Evolutionary conservation across 2,329 filamentous ascomycete genomes (phyloP), one percentile per base, ranked within the genome.

Genomic region (Ophiostoma tasmaniense): DNA sequence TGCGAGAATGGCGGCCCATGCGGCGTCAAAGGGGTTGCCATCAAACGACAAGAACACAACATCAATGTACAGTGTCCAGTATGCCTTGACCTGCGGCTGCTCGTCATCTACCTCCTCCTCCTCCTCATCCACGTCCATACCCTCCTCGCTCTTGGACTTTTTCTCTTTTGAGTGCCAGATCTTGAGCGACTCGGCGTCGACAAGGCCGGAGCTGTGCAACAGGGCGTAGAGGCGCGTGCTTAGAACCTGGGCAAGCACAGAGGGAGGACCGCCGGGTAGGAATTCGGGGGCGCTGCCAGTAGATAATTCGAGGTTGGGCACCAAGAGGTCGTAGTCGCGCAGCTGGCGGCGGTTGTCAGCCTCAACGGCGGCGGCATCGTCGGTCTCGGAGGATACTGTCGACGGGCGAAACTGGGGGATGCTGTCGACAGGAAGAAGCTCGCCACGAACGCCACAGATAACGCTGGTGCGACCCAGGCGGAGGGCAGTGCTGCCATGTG

Each of bases 1-100:
- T 10, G 93, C 91, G 28, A 97, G 78, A 0, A 96, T 84, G 14
- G 92, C 89, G 0, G 90, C 85, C 93, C 94, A 98, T 0, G 92
- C 92, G 0, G 92, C 91, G 75, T 99, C 94, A 73, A 98, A 93
- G 1, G 92, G 87, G 75, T 95, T 96, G 6, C 94, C 94, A 72
- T 97, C 93, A 66, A 97, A 87, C 0, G 92, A 96, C 73, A 99
- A 89, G 79, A 97, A 95, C 76, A 97, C 86, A n/a, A 97, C 84
- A 76, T 98, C 94, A 73, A 99, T 91, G 78, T 97, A 97, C 25
- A 99, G 86, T 11, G 91, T 89, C 95, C 94, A 99, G 78, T 96
- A 98, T 0, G 90, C 95, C 76, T 91, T 94, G 13, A 94, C 79
- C 70, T 79, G 76, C 45, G 77, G 77, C 0, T 73, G 71, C 2